These are phyloP conservation scores for Saturnispora silvae DNA, from an alignment of 805 yeast genomes.

Conservation along the genomic window DNA sequence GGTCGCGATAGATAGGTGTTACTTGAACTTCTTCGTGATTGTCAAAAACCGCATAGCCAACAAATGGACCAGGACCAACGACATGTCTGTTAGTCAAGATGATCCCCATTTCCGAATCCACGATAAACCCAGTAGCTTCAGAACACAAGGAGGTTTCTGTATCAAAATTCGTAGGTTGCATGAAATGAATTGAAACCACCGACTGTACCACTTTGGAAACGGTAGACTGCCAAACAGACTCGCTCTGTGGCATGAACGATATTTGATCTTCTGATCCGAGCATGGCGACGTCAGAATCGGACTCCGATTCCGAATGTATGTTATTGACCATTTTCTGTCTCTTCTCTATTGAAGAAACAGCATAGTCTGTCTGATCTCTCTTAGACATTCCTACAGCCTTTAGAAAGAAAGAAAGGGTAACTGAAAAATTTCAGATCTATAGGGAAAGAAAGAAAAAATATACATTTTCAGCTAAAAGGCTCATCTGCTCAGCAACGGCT, in stretches of 20 bases:
- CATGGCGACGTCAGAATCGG: too few relatives aligned
- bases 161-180: conserved; percentile 80
- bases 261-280: too few relatives aligned
- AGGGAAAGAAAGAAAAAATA: too few relatives aligned
- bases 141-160: conserved; percentile 71
- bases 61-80: conserved; percentile 91
- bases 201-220: conserved; percentile 72
- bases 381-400: too few relatives aligned
- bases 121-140: conserved; percentile 95
- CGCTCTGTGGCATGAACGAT: conserved; percentile 12
- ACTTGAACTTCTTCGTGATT: conserved; percentile 91
- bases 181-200: conserved; percentile 82
- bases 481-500: too few relatives aligned
- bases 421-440: too few relatives aligned
- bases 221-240: conserved; percentile 62
- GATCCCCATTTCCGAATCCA: conserved; percentile 70
- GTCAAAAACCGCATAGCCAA: conserved; percentile 85
- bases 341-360: too few relatives aligned
- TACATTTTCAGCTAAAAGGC: too few relatives aligned
- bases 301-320: not conserved
- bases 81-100: conserved; percentile 90
- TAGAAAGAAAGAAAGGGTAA: too few relatives aligned
- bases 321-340: conserved; percentile 3
- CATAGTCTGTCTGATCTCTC: too few relatives aligned
- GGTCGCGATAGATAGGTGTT: conserved; percentile 80